Evolutionary conservation across 140 eudicot genomes (phyloP).

Genomic region (Senecio squalidus): DNA sequence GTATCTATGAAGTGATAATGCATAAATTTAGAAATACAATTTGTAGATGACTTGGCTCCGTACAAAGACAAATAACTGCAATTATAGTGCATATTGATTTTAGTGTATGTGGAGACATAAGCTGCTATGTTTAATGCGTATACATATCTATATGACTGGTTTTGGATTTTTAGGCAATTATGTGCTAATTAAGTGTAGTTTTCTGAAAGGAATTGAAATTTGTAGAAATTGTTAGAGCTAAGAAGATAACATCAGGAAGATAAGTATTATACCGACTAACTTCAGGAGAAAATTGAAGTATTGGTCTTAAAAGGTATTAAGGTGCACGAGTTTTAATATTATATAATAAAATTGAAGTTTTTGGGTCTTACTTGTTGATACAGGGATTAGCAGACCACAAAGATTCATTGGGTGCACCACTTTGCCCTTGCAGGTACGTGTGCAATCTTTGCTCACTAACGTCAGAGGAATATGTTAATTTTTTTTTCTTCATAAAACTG

Average conservation of each 20-base stretch:
- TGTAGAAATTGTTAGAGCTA: neutral
- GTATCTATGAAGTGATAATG: neutral
- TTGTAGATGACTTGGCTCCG: neutral
- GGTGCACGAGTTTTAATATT: neutral
- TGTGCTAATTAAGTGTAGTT: neutral
- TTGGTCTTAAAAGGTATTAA: neutral
- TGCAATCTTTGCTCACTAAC: neutral
- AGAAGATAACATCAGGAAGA: neutral
- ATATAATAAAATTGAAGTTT: neutral
- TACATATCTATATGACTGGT: neutral
- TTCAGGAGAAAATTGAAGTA: neutral
- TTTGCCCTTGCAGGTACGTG: constrained; percentile 73
- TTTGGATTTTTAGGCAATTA: neutral
- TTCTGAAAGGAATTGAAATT: neutral
- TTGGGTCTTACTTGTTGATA: neutral
- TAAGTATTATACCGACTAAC: neutral
- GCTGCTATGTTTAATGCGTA: neutral
- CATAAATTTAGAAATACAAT: neutral
- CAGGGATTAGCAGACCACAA: constrained; percentile 89
- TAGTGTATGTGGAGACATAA: neutral
- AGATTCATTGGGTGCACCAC: constrained; percentile 88
- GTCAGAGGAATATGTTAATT: neutral
- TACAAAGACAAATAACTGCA: neutral
- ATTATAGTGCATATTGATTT: neutral
- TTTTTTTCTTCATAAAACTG: neutral